phyloP scores from a whole-genome alignment of 2,329 filamentous ascomycete genomes.

The Diplodia seriata region DNA sequence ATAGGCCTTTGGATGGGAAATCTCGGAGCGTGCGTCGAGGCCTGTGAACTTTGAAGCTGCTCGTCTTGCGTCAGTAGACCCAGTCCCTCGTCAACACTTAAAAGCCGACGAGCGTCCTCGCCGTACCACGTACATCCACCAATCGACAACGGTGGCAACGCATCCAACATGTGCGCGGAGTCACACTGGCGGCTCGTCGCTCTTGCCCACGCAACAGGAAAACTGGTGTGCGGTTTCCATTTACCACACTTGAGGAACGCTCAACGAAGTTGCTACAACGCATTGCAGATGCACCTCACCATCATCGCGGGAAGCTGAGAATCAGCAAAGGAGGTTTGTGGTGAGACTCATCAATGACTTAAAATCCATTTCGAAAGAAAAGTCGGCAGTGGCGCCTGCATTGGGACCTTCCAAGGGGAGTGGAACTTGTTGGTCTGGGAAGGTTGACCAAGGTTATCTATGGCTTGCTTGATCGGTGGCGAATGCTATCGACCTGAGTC shows the following conservation, averaged over 20 bases:
- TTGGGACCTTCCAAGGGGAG: too few species aligned
- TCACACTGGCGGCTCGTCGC: too few species aligned
- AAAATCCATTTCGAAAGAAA: neutral
- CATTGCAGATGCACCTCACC: neutral
- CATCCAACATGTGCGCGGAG: accelerated
- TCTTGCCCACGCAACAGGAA: too few species aligned
- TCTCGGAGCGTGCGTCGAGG: neutral
- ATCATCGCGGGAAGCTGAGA: neutral
- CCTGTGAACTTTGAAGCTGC: neutral
- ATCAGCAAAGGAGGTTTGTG: neutral
- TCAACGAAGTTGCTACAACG: neutral
- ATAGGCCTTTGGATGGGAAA: neutral
- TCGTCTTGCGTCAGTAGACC: too few species aligned
- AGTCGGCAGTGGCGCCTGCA: too few species aligned
- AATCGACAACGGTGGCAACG: too few species aligned
- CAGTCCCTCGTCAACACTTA: too few species aligned
- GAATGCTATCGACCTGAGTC: too few species aligned
- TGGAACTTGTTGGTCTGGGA: too few species aligned
- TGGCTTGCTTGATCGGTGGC: too few species aligned
- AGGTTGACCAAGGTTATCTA: neutral
- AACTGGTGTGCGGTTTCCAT: neutral
- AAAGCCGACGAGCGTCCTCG: too few species aligned
- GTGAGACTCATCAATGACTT: neutral
- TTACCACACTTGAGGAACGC: neutral
- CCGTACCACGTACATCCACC: too few species aligned